Percentiles rank a stretch among this genome's conserved stretches.
Evolutionary conservation across 805 yeast genomes (phyloP).

Genomic region (Nakazawaea siamensis): DNA sequence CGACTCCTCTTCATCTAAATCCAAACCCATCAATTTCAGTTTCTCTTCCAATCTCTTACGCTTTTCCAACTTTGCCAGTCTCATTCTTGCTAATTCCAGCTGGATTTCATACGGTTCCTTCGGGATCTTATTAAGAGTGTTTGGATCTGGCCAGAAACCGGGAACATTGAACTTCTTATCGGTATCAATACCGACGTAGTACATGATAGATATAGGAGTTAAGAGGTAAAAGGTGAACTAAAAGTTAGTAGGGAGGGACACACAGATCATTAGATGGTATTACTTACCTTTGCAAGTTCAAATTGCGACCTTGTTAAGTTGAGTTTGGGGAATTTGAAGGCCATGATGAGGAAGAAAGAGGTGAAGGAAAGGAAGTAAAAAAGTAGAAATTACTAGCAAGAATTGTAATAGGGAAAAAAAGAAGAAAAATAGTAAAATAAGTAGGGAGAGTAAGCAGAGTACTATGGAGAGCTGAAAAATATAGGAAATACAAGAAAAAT

Average conservation of each 20-base stretch:
- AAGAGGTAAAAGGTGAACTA: conserved; percentile 77
- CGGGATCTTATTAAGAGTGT: conserved; percentile 82
- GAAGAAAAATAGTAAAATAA: too few species aligned
- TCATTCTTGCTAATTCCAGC: conserved; percentile 84
- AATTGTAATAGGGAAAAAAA: too few species aligned
- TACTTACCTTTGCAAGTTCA: conserved; percentile 40
- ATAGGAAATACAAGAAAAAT: too few species aligned
- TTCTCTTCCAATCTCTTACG: conserved; percentile 65
- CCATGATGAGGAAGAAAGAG: too few species aligned
- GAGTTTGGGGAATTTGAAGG: conserved; percentile 16
- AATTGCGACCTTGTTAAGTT: conserved; percentile 39
- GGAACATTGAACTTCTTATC: conserved; percentile 84
- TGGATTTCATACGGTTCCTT: conserved; percentile 88
- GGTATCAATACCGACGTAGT: conserved; percentile 85
- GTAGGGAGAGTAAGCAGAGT: too few species aligned
- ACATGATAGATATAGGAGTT: conserved; percentile 88
- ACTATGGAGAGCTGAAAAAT: too few species aligned
- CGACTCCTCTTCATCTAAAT: conserved; percentile 27
- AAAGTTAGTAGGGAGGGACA: conserved; percentile 2
- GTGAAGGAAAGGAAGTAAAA: too few species aligned
- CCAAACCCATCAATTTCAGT: conserved; percentile 62
- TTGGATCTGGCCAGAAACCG: conserved; percentile 97
- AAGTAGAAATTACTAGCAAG: too few species aligned
- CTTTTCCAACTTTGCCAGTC: conserved; percentile 65
- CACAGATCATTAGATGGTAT: neutral